These are phyloP conservation scores for Colletotrichum tabaci DNA, from an alignment of 2,329 filamentous ascomycete genomes.

Conservation along the genomic window DNA sequence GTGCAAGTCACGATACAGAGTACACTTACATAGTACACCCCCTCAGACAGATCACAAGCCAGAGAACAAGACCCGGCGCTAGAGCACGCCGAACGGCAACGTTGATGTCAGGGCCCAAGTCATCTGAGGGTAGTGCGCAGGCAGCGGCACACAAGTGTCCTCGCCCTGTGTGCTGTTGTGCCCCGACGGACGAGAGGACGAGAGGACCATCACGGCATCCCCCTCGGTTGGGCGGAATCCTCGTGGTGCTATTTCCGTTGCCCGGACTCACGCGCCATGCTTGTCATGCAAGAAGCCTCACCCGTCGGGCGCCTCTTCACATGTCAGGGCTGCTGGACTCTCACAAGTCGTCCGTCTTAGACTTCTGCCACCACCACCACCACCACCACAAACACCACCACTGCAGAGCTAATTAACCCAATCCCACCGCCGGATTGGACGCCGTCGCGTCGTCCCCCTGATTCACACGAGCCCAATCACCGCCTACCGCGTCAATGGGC, in stretches of 20 bases:
- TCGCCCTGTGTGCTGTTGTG: neutral
- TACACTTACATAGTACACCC: neutral
- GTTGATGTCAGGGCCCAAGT: slow-evolving; percentile 5
- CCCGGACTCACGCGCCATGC: slow-evolving; percentile 23
- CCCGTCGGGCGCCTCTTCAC: slow-evolving; percentile 30
- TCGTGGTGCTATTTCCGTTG: slow-evolving; percentile 32
- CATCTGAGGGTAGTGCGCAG: slow-evolving; percentile 11
- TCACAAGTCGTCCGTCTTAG: neutral
- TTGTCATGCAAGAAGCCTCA: neutral
- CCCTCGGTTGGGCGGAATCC: too few species aligned
- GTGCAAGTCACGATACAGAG: neutral
- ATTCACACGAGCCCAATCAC: slow-evolving; percentile 35
- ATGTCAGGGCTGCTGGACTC: slow-evolving; percentile 21
- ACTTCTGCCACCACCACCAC: slow-evolving; percentile 17
- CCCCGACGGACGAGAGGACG: slow-evolving; percentile 2
- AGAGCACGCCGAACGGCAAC: neutral
- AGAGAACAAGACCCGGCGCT: neutral
- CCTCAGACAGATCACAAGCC: slow-evolving; percentile 9
- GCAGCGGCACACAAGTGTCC: slow-evolving; percentile 3
- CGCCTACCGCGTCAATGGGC: slow-evolving; percentile 33
- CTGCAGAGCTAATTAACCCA: slow-evolving; percentile 32
- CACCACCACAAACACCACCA: slow-evolving; percentile 12
- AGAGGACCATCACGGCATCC: neutral
- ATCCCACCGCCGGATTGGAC: slow-evolving; percentile 11
- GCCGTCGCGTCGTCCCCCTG: slow-evolving; percentile 28